Base-by-base conservation (phyloP, 139 green algal species). In the Chlorella vulgaris region DNA sequence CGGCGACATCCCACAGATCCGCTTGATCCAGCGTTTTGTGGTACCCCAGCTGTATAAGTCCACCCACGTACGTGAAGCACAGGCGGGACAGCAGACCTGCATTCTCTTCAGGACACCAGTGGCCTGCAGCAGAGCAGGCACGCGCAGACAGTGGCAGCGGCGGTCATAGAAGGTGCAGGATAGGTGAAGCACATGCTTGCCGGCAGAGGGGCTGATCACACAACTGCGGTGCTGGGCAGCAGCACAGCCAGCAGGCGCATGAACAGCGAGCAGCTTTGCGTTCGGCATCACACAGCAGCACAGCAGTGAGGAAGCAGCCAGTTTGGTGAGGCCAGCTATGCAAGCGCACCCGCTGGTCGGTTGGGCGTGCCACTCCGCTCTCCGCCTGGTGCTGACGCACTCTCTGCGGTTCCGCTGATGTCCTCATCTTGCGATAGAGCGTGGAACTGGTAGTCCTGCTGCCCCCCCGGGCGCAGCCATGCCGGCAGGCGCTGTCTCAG, bases 1-100 rank as follows among this genome's bases (percentile, higher is more conserved):
- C n/a, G 0, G 84, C 77, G 69, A 93, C 70, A 63, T 94, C 86
- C 94, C 94, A 97, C 39, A 98, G 67, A 75, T 98, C 94, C 4
- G 92, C 87, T n/a, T 89, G 36, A 10, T 94, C 85, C 31, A 98
- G 83, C 21, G 92, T 89, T 74, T 94, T 93, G 40, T 26, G n/a
- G 65, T 76, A 76, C 24, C 92, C 93, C 35, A 88, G 84, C 1
- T 38, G 36, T 2, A 97, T 87, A 0, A 97, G 86, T 24, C 78
- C 63, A 50, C 87, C 85, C 38, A 91, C 88, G 65, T 90, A 97
- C 31, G 31, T 47, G 80, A 95, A 98, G 28, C 91, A 88, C 2
- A 94, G n/a, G 22, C 73, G 73, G 33, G 82, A 91, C 21, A 93
- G 40, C 42, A 86, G 86, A 43, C 74, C 35, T 8, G 92, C 93